Conservation (phyloP, 1,284 basidiomycete genomes). For the Trichosporon sp. region DNA sequence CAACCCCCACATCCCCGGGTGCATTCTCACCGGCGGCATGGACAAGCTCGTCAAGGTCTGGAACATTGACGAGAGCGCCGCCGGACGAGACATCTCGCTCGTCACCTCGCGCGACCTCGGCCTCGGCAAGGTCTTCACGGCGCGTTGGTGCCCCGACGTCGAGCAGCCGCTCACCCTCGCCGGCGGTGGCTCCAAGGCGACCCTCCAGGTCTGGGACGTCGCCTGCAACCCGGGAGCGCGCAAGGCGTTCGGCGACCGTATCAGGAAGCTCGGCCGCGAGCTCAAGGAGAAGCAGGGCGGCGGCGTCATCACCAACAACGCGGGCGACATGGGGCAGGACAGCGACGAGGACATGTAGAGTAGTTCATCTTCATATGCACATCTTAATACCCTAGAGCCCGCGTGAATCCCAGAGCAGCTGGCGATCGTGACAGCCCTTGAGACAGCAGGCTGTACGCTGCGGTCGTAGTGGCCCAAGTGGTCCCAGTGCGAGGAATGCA, state of each 20-base stretch:
- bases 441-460: too few relatives aligned
- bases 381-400: background rate
- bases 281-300: conserved; percentile 57
- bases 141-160: conserved; percentile 77
- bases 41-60: conserved; percentile 93
- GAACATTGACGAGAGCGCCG: conserved; percentile 71
- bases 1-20: conserved; percentile 84
- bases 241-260: conserved; percentile 68
- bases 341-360: conserved; percentile 52
- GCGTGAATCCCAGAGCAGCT: too few relatives aligned
- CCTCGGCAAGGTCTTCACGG: conserved; percentile 91
- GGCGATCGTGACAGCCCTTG: too few relatives aligned
- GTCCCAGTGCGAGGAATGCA: too few relatives aligned
- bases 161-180: conserved; percentile 83
- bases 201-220: conserved; percentile 91
- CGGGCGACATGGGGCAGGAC: conserved; percentile 64
- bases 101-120: conserved; percentile 88
- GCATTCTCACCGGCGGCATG: conserved; percentile 84
- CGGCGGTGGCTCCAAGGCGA: conserved; percentile 87
- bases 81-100: conserved; percentile 69
- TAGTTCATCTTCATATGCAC: background rate
- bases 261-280: conserved; percentile 62
- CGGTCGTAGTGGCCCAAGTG: too few relatives aligned
- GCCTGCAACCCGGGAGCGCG: conserved; percentile 69
- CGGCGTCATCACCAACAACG: conserved; percentile 63